phyloP scores from a whole-genome alignment of 805 yeast genomes.

The Isabelozyma gotoi region DNA sequence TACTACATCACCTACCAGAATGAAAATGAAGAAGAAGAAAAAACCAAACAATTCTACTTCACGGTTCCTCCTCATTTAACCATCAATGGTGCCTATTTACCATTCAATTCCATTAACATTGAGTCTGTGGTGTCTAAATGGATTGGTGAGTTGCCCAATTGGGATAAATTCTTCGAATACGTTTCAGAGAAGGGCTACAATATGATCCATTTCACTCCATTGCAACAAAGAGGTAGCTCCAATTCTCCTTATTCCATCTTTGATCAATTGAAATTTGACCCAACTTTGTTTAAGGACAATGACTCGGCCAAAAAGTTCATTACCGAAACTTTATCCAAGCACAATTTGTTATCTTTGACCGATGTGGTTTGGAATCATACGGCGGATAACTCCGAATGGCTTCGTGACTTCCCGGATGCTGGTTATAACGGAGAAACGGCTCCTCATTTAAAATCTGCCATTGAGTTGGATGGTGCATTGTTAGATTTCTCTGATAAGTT shows the following conservation, averaged over 20 bases:
- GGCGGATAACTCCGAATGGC: slow-evolving; percentile 86
- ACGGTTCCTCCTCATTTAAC: slow-evolving; percentile 76
- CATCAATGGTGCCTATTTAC: slow-evolving; percentile 54
- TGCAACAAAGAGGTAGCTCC: slow-evolving; percentile 85
- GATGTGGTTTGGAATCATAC: slow-evolving; percentile 96
- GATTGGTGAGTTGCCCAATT: slow-evolving; percentile 68
- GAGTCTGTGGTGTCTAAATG: slow-evolving; percentile 90
- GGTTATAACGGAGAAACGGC: slow-evolving; percentile 88
- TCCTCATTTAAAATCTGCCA: slow-evolving; percentile 83
- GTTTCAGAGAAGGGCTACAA: slow-evolving; percentile 81
- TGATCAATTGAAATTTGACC: slow-evolving; percentile 82
- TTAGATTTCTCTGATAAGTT: slow-evolving; percentile 63
- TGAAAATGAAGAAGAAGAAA: slow-evolving; percentile 17
- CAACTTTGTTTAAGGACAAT: slow-evolving; percentile 52
- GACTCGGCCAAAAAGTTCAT: slow-evolving; percentile 57
- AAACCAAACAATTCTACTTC: slow-evolving; percentile 67
- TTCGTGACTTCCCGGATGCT: slow-evolving; percentile 80
- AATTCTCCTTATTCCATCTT: slow-evolving; percentile 90
- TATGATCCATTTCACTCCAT: slow-evolving; percentile 94
- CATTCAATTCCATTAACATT: slow-evolving; percentile 75
- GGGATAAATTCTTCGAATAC: slow-evolving; percentile 66
- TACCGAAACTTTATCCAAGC: slow-evolving; percentile 45
- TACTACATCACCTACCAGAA: slow-evolving; percentile 63
- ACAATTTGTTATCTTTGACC: slow-evolving; percentile 73
- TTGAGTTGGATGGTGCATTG: slow-evolving; percentile 74